Conservation (phyloP, 2,329 filamentous ascomycete species). For the Byssochlamys sp. region DNA sequence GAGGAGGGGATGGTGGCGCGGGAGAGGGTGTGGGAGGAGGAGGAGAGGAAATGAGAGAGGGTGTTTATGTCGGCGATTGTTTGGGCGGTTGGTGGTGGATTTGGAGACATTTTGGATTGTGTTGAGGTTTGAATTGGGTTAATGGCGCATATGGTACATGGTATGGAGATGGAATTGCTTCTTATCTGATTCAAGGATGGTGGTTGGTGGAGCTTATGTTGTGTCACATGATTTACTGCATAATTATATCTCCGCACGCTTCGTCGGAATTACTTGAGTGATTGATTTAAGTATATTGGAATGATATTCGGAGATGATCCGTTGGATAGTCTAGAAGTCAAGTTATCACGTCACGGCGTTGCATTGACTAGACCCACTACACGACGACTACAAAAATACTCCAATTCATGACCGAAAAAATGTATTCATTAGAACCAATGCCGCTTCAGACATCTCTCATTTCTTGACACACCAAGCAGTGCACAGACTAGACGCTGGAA, state of each 20-base stretch:
- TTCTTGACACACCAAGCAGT: no score
- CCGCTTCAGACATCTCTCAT: no score
- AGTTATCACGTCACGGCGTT: no score
- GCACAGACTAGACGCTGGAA: background rate
- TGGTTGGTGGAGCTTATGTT: background rate
- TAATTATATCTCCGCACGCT: background rate
- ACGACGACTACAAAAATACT: no score
- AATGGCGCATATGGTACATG: background rate
- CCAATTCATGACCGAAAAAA: no score
- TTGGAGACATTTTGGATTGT: background rate
- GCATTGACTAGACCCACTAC: no score
- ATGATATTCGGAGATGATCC: no score
- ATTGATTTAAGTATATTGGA: no score
- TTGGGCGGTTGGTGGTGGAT: slow-evolving; percentile 4
- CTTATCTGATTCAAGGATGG: background rate
- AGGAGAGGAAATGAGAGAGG: slow-evolving; percentile 4
- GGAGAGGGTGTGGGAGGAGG: no score
- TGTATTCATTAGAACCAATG: no score
- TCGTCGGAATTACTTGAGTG: background rate
- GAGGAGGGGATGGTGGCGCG: background rate
- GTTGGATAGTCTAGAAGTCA: no score
- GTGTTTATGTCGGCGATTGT: slow-evolving; percentile 19
- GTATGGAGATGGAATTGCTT: background rate
- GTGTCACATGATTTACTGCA: background rate
- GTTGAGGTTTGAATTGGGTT: background rate